Evolutionary conservation across 495 filamentous ascomycete genomes (phyloP), one percentile per base, ranked within the genome.

Genomic region (Penicillium subrubescens): DNA sequence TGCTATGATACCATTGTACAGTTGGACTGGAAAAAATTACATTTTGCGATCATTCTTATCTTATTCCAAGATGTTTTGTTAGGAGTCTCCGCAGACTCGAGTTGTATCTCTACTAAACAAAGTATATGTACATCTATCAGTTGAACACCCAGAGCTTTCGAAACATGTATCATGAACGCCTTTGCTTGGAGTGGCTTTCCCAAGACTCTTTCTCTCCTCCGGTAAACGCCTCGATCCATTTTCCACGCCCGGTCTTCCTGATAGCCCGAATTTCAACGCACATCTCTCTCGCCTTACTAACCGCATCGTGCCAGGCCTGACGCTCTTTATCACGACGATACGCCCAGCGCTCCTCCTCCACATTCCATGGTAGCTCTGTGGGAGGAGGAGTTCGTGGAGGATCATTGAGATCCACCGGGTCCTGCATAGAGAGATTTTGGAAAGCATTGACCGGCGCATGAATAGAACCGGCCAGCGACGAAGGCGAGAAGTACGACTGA

Each of bases 141-240:
- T 2, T 21, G 21, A 48, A 21, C 14, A 2, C 25, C 7, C 7
- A n/a, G 15, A 31, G 25, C 12, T n/a, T 27, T 11, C 5, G 17
- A 27, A 50, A 5, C 23, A 4, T 4, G 23, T 3, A 14, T 50
- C 46, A 50, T 10, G 46, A 25, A 50, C 7, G 5, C 10, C 8
- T 27, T 27, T 27, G 46, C 25, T 50, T 52, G 7, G 12, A 23
- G 15, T n/a, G 43, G 43, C 43, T 23, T 5, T 56, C 53, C 31
- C 33, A 37, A 2, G 53, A 23, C 31, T 37, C 31, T 35, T 34
- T 1, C 61, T 70, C 35, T 76, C 70, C 2, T 5, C 74, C 79
- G 65, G 74, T 71, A 1, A 70, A 75, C 23, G 75, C 75, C 43
- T 73, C 68, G 3, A 79, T 65, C 77, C 78, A 81, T 63, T 81